Percentiles rank a stretch among this genome's conserved stretches.
These are phyloP conservation scores for Leishmania major DNA, from an alignment of 208 protist genomes.

Conservation along the genomic window DNA sequence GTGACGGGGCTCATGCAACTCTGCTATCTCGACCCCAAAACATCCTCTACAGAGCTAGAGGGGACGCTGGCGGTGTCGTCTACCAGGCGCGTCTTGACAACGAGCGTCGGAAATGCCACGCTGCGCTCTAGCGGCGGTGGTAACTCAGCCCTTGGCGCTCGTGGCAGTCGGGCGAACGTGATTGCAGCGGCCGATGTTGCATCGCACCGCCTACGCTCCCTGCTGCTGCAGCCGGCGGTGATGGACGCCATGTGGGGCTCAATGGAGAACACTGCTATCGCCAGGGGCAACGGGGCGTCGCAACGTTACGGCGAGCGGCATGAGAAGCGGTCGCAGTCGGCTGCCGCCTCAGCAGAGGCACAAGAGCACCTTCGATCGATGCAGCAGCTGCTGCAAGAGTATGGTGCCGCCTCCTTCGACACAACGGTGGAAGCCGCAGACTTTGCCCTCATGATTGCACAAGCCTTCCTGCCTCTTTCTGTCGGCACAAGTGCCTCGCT, in stretches of 20 bases:
- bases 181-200: constrained; percentile 27
- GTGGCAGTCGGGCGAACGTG: constrained; percentile 5
- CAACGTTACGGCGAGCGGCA: not conserved
- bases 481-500: constrained; percentile 2
- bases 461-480: constrained; percentile 54
- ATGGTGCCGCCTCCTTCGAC: constrained; percentile 61
- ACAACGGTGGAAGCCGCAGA: constrained; percentile 59
- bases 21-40: constrained; percentile 48
- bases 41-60: constrained; percentile 67
- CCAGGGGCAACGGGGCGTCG: not conserved
- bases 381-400: constrained; percentile 33
- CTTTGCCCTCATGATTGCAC: constrained; percentile 47
- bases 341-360: not conserved
- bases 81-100: constrained; percentile 51
- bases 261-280: constrained; percentile 4
- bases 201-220: constrained; percentile 17
- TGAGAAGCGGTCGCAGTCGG: constrained; percentile 5
- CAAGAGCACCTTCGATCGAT: constrained; percentile 19
- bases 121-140: not conserved
- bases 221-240: constrained; percentile 19
- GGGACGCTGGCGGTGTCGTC: constrained; percentile 59
- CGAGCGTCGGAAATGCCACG: constrained; percentile 6
- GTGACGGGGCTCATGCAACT: constrained; percentile 48
- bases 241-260: constrained; percentile 34
- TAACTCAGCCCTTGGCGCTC: not conserved